A percentile compares a stretch with the other conserved stretches of the same genome.
Evolutionary conservation across 768 basidiomycete genomes (phyloP).

Genomic region (Psilocybe sp.): DNA sequence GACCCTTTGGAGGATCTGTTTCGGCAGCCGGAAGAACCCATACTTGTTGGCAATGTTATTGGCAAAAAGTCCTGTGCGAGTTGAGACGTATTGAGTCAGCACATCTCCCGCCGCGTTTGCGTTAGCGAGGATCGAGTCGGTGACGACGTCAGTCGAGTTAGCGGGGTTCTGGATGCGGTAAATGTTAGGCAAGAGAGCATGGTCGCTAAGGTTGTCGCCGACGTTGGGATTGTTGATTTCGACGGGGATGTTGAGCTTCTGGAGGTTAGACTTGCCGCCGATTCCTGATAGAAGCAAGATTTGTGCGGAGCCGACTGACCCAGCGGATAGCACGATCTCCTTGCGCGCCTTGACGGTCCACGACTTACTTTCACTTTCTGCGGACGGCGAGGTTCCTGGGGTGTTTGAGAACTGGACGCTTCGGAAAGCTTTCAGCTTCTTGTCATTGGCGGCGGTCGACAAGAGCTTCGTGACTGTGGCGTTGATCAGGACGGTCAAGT

Average conservation of each 20-base stretch:
- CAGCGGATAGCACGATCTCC: conserved; percentile 36
- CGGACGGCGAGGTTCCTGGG: not conserved
- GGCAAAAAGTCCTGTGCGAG: conserved; percentile 23
- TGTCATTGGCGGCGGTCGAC: conserved; percentile 9
- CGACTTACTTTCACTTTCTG: not conserved
- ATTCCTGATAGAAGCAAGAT: conserved; percentile 41
- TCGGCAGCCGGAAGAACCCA: conserved; percentile 26
- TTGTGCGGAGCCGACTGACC: conserved; percentile 28
- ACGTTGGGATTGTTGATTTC: conserved; percentile 37
- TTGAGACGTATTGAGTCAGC: conserved; percentile 22
- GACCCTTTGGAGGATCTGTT: conserved; percentile 16
- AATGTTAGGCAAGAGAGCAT: conserved; percentile 21
- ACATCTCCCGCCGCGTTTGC: conserved; percentile 7
- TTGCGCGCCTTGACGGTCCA: conserved; percentile 17
- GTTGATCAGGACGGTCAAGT: conserved; percentile 33
- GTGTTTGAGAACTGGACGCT: conserved; percentile 15
- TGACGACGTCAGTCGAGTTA: no score
- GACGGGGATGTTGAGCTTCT: conserved; percentile 30
- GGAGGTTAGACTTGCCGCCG: conserved; percentile 33
- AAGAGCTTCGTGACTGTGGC: conserved; percentile 28
- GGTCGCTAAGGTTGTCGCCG: conserved; percentile 47
- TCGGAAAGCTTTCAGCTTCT: conserved; percentile 15
- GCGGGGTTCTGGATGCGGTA: conserved; percentile 20
- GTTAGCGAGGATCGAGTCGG: conserved; percentile 22
- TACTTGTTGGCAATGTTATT: conserved; percentile 24